Percentiles rank a stretch among this genome's conserved stretches.
phyloP scores from a whole-genome alignment of 106 monocot genomes.

The Allium cepa region DNA sequence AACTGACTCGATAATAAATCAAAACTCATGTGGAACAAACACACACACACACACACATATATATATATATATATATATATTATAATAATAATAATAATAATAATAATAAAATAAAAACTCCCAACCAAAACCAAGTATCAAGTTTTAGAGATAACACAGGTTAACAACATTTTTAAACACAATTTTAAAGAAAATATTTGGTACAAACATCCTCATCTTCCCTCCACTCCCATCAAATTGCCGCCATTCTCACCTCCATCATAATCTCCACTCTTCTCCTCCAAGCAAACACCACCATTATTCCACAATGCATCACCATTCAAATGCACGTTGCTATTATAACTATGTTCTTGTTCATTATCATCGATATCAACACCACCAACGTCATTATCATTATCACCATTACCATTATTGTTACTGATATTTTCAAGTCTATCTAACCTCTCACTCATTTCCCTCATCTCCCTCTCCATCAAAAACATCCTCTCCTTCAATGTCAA shows the following conservation, averaged over 20 bases:
- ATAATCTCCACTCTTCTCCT: conserved; percentile 35
- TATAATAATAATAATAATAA: too few species aligned
- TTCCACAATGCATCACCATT: conserved; percentile 38
- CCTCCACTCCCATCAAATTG: background rate
- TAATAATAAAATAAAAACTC: too few species aligned
- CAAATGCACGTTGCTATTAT: conserved; percentile 7
- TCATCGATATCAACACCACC: conserved; percentile 15
- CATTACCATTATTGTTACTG: conserved; percentile 4
- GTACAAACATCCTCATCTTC: background rate
- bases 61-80: too few species aligned
- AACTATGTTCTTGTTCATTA: background rate
- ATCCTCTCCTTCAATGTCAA: conserved; percentile 77
- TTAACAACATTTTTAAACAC: too few species aligned
- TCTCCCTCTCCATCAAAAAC: conserved; percentile 82
- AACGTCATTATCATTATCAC: conserved; percentile 1
- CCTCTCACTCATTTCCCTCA: conserved; percentile 59
- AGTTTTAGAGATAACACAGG: too few species aligned
- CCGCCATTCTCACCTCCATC: conserved; percentile 3
- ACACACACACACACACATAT: too few species aligned
- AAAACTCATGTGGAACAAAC: too few species aligned
- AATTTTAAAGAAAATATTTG: too few species aligned
- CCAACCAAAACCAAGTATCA: too few species aligned
- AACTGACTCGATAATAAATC: too few species aligned
- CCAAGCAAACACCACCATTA: conserved; percentile 42
- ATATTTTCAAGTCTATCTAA: conserved; percentile 40